Conservation (phyloP, 352 stramenopile genomes). For the Globisporangium radiosum region DNA sequence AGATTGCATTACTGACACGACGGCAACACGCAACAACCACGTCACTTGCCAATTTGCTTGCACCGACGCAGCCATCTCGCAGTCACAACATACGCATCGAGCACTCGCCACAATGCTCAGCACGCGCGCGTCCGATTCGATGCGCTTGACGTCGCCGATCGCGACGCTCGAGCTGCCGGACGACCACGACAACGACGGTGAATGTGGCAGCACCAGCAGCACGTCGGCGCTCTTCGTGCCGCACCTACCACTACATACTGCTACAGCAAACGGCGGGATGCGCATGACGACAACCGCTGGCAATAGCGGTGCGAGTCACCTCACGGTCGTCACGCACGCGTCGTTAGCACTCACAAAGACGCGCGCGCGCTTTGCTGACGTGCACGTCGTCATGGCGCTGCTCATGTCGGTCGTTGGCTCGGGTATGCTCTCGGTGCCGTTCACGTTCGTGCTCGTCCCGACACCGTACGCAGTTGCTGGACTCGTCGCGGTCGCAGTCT, state of each 20-base stretch:
- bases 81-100: no score
- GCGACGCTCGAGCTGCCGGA: not conserved
- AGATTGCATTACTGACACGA: no score
- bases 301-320: no score
- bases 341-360: not conserved
- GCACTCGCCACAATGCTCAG: not conserved
- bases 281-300: not conserved
- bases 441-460: slow-evolving; percentile 55
- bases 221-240: no score
- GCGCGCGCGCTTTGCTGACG: not conserved
- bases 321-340: not conserved
- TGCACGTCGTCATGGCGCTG: slow-evolving; percentile 67
- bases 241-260: no score
- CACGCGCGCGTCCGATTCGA: not conserved
- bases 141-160: not conserved
- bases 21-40: no score
- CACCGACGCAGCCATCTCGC: no score
- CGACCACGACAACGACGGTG: not conserved
- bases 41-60: not conserved
- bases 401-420: slow-evolving; percentile 73
- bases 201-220: not conserved
- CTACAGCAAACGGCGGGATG: not conserved
- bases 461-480: slow-evolving; percentile 34
- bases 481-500: slow-evolving; percentile 38
- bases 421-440: slow-evolving; percentile 65